phyloP scores from a whole-genome alignment of 169 alveolate genomes.

The Cytauxzoon felis region DNA sequence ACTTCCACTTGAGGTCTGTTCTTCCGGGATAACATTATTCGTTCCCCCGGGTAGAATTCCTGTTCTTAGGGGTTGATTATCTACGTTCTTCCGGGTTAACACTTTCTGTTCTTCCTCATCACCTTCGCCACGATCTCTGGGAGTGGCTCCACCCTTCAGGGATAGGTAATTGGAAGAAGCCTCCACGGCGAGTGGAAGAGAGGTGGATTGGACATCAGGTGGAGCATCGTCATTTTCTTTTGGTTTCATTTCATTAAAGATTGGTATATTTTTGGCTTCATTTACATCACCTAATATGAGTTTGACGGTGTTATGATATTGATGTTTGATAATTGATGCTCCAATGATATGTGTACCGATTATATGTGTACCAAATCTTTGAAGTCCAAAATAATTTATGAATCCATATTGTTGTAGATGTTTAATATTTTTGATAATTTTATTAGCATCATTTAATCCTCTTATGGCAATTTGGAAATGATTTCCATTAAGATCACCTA shows the following conservation, averaged over 20 bases:
- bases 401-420: slow-evolving; percentile 82
- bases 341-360: slow-evolving; percentile 88
- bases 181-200: too few relatives aligned
- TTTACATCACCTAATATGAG: slow-evolving; percentile 63
- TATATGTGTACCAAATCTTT: slow-evolving; percentile 87
- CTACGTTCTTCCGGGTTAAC: too few relatives aligned
- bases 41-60: too few relatives aligned
- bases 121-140: too few relatives aligned
- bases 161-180: too few relatives aligned
- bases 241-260: slow-evolving; percentile 11
- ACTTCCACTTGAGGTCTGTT: too few relatives aligned
- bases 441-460: slow-evolving; percentile 57
- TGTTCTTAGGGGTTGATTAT: too few relatives aligned
- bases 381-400: slow-evolving; percentile 90
- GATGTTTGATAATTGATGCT: slow-evolving; percentile 76
- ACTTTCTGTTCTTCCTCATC: too few relatives aligned
- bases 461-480: slow-evolving; percentile 85
- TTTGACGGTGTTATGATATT: slow-evolving; percentile 71
- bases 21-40: too few relatives aligned
- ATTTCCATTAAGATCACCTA: slow-evolving; percentile 89
- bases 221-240: slow-evolving; percentile 2
- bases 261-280: slow-evolving; percentile 29
- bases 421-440: slow-evolving; percentile 65
- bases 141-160: too few relatives aligned
- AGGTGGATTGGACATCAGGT: too few relatives aligned